Base-by-base conservation (phyloP, 2,329 filamentous ascomycete genomes). In the Celoporthe dispersa region DNA sequence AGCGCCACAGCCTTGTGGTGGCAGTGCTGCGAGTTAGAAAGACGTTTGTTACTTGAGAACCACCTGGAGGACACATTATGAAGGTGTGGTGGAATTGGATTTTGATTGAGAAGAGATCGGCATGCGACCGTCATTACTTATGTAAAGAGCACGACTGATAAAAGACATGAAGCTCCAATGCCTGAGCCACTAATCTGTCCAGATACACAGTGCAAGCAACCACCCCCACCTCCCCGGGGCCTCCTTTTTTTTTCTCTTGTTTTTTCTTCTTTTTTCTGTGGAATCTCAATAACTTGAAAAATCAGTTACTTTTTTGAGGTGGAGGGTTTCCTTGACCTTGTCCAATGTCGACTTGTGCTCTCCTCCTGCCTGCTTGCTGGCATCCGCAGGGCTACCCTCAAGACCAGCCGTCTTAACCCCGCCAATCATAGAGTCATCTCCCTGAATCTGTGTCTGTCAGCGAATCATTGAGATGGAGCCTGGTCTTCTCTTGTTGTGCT, bases 311-410 rank as follows among this genome's bases (percentile, higher is more conserved):
- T 70, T 70, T 39, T 61, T 70, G 25, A 68, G 9, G 35, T 70
- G 69, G 37, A 70, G 37, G 28, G 69, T 66, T 41, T 70, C 69
- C 66, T 70, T 70, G 66, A 68, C 41, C 61, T 68, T 70, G 28
- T 65, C 61, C 31, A 70, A n/a, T 25, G 64, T 65, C 31, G 69
- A 68, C 60, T 68, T 62, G 41, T 31, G 60, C 66, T 55, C 7
- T 60, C 39, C 66, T 37, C 55, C 48, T 37, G 66, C 55, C 59
- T 65, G 61, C 39, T 70, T 66, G 25, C 48, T 61, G 51, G 37
- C 55, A 11, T 60, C 59, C 53, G 53, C n/a, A 48, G 22, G 48
- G 53, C 61, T 68, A 39, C 66, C 61, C 66, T 70, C 66, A 28
- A 55, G 53, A 64, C 33, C 53, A 51, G 51, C 61, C 12, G 59